These are phyloP conservation scores for Crithidia mellificae DNA, from an alignment of 208 protist genomes.

Conservation along the genomic window DNA sequence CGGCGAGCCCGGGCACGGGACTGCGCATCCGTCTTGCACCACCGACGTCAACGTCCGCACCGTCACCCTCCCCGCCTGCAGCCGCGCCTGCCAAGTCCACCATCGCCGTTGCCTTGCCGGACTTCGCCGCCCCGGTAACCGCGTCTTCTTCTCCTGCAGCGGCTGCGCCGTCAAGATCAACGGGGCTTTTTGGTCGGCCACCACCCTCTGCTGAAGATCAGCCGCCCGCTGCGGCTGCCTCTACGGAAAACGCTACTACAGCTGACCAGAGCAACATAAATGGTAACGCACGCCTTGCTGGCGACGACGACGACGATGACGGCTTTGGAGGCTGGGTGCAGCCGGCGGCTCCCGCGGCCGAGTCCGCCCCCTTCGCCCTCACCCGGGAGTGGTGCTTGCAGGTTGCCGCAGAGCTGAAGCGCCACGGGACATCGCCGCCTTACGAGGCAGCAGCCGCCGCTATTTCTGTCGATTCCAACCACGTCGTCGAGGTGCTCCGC, in stretches of 20 bases:
- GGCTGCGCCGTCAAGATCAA: too few relatives aligned
- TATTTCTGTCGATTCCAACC: neutral
- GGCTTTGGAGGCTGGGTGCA: slow-evolving; percentile 28
- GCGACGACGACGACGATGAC: neutral
- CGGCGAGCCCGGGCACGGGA: neutral
- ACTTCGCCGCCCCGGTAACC: slow-evolving; percentile 11
- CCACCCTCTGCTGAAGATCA: neutral
- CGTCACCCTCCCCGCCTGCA: too few relatives aligned
- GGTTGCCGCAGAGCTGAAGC: neutral
- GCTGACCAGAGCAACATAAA: neutral
- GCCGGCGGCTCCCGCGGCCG: neutral
- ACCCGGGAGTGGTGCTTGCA: slow-evolving; percentile 20
- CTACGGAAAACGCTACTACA: too few relatives aligned
- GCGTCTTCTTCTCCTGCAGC: neutral
- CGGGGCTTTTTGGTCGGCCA: neutral
- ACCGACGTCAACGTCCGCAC: slow-evolving; percentile 5
- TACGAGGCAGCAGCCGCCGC: neutral
- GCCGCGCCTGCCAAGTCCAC: neutral
- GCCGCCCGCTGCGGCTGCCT: too few relatives aligned
- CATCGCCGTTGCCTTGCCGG: slow-evolving; percentile 15
- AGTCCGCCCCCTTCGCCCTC: neutral
- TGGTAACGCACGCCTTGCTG: too few relatives aligned
- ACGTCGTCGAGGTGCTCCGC: slow-evolving; percentile 12
- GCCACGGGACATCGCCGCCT: neutral
- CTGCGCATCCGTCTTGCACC: slow-evolving; percentile 4